Evolutionary conservation across 495 filamentous ascomycete species (phyloP).

Genomic region (Podospora pseudopauciseta): DNA sequence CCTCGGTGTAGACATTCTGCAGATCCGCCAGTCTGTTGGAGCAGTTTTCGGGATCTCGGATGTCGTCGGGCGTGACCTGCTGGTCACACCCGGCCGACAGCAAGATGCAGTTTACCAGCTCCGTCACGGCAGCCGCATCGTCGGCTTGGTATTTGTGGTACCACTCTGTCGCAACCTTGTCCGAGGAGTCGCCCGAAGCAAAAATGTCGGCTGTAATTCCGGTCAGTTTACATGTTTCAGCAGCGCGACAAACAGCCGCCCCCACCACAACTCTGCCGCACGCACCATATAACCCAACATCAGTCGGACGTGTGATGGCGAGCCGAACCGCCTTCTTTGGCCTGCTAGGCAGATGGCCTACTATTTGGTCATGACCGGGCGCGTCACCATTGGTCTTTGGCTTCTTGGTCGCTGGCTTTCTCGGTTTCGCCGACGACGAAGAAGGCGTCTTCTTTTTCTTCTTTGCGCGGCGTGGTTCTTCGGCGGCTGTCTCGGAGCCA

Average conservation of each 20-base stretch:
- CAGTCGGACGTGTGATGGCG: conserved; percentile 49
- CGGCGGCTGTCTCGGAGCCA: conserved; percentile 42
- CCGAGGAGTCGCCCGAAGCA: conserved; percentile 60
- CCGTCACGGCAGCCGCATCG: conserved; percentile 64
- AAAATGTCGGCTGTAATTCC: conserved; percentile 68
- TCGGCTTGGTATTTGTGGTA: conserved; percentile 66
- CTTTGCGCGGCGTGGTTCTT: conserved; percentile 32
- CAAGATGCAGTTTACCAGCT: conserved; percentile 86
- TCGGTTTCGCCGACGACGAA: conserved; percentile 39
- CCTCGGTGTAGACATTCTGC: conserved; percentile 74
- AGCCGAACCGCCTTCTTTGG: conserved; percentile 57
- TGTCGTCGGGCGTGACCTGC: conserved; percentile 69
- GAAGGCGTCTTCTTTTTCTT: conserved; percentile 33
- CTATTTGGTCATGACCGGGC: conserved; percentile 23
- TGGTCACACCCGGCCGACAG: conserved; percentile 75
- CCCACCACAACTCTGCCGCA: not conserved
- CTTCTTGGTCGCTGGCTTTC: conserved; percentile 69
- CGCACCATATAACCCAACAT: conserved; percentile 74
- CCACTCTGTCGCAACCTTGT: conserved; percentile 81
- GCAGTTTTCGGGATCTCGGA: conserved; percentile 79
- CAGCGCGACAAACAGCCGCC: conserved; percentile 12
- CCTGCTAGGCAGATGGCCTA: conserved; percentile 54
- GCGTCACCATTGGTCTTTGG: conserved; percentile 64
- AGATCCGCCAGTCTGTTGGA: conserved; percentile 66
- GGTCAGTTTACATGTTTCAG: conserved; percentile 18